Conservation (phyloP, 2,329 filamentous ascomycete genomes). For the Septoria linicola region DNA sequence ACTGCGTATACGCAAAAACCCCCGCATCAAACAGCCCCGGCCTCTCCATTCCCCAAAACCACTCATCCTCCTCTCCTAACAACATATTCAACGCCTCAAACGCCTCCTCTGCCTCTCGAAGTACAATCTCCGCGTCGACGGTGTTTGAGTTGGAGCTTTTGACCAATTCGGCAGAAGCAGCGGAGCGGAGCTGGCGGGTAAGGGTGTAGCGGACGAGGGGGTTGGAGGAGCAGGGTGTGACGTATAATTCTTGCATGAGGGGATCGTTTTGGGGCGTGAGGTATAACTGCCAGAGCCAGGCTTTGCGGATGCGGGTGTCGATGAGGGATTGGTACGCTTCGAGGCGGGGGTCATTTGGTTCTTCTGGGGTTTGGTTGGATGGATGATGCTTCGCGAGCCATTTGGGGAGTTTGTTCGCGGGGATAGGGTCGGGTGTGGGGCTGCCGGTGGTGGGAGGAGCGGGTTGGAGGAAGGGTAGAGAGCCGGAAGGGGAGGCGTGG, state of each 20-base stretch:
- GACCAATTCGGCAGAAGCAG: conserved; percentile 72
- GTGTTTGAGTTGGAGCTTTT: conserved; percentile 50
- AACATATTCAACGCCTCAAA: conserved; percentile 61
- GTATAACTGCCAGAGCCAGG: conserved; percentile 87
- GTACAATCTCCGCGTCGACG: conserved; percentile 52
- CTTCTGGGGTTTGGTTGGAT: background rate
- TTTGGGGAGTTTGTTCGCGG: conserved; percentile 65
- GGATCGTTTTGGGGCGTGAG: conserved; percentile 66
- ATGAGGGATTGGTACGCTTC: conserved; percentile 78
- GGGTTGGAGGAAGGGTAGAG: conserved; percentile 83
- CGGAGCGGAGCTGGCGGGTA: conserved; percentile 64
- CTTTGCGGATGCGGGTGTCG: conserved; percentile 73
- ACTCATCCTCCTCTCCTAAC: conserved; percentile 56
- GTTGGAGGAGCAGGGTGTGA: conserved; percentile 61
- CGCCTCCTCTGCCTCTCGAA: conserved; percentile 61
- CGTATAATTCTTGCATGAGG: conserved; percentile 71
- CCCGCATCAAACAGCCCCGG: conserved; percentile 82
- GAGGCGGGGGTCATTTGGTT: conserved; percentile 37
- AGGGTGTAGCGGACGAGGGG: conserved; percentile 62
- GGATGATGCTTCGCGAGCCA: conserved; percentile 53
- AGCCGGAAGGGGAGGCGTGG: conserved; percentile 85
- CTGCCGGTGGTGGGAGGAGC: conserved; percentile 30
- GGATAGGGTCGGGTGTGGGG: conserved; percentile 48
- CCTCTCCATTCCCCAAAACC: conserved; percentile 58
- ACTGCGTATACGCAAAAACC: conserved; percentile 84